These are phyloP conservation scores for Acer campestre DNA, from an alignment of 345 rosid genomes.

Conservation along the genomic window DNA sequence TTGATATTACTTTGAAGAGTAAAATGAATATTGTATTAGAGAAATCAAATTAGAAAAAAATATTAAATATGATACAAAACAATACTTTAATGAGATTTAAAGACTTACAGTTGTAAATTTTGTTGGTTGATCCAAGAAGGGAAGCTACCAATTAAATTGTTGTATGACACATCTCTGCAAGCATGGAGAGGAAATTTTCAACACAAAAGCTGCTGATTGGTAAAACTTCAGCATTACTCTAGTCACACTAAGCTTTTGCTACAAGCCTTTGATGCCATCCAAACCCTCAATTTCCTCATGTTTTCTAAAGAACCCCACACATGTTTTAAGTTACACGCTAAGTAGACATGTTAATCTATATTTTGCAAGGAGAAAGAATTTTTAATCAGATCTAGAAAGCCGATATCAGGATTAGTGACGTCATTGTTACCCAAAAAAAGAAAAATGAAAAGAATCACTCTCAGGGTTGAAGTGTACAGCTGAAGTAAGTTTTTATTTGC, in stretches of 20 bases:
- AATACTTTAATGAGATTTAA: background rate
- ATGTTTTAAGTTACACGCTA: background rate
- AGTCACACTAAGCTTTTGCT: too few species aligned
- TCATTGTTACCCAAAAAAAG: too few species aligned
- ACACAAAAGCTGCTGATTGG: slow-evolving; percentile 4
- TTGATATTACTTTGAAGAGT: background rate
- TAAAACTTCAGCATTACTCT: background rate
- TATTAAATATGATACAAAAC: background rate
- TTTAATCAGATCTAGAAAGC: background rate
- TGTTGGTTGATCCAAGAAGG: slow-evolving; percentile 64
- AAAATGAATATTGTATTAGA: background rate
- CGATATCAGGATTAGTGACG: slow-evolving; percentile 33
- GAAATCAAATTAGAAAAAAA: background rate
- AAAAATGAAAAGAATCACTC: too few species aligned
- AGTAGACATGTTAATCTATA: background rate
- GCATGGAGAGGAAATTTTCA: background rate
- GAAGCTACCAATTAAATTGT: slow-evolving; percentile 59
- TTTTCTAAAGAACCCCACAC: background rate
- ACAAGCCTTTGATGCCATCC: background rate
- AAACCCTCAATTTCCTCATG: background rate
- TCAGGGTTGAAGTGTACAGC: too few species aligned
- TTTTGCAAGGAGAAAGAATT: background rate
- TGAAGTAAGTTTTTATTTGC: too few species aligned
- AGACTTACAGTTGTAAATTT: slow-evolving; percentile 55
- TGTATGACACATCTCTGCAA: slow-evolving; percentile 81